Conservation (phyloP, 2,329 filamentous ascomycete genomes). For the Cercospora citrullina region DNA sequence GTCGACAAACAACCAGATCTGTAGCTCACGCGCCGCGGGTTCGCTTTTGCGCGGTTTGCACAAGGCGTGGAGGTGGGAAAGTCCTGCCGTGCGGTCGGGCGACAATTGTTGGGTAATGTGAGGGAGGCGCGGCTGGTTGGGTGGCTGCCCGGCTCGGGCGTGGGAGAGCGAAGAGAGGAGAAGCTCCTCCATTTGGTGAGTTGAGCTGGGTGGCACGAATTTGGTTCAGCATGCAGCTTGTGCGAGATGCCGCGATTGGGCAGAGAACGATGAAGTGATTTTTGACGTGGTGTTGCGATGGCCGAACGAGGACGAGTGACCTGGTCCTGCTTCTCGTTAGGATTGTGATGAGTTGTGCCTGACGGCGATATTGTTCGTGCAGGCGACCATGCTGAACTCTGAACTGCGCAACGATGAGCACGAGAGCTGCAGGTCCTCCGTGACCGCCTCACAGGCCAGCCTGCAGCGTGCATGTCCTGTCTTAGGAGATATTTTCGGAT, state of each 20-base stretch:
- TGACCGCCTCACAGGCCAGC: background rate
- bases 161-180: background rate
- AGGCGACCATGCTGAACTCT: background rate
- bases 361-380: slow-evolving; percentile 5
- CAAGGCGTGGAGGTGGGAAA: background rate
- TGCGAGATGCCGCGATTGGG: background rate
- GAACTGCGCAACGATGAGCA: background rate
- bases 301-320: background rate
- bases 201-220: background rate
- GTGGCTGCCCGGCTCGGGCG: background rate
- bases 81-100: background rate
- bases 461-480: background rate
- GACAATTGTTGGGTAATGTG: background rate
- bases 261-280: background rate
- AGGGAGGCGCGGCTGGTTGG: background rate
- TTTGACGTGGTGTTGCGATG: background rate
- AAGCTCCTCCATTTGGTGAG: background rate
- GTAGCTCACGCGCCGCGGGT: background rate
- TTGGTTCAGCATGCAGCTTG: background rate
- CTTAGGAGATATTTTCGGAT: background rate
- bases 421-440: slow-evolving; percentile 4
- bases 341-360: background rate
- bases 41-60: background rate
- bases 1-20: slow-evolving; percentile 7
- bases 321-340: background rate